Evolutionary conservation across 2,329 filamentous ascomycete genomes (phyloP), one percentile per base, ranked within the genome.

Genomic region (Myrmaecium sp.): DNA sequence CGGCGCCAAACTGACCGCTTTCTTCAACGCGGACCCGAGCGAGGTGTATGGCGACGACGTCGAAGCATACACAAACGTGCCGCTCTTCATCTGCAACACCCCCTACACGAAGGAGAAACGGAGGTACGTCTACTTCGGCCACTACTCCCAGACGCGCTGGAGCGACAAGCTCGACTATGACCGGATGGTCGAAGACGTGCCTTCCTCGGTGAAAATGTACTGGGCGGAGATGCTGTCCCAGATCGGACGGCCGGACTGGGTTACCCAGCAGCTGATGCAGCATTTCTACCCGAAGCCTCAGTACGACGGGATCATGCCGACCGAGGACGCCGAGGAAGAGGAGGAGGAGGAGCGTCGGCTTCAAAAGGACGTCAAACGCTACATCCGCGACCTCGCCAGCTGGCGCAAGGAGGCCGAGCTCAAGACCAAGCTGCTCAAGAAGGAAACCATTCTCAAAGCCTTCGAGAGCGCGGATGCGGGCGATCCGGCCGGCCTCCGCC

Each of bases 1-100:
- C 29, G 58, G 58, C 16, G 57, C 57, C 4, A 61, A 60, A 32
- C 38, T 62, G 6, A 56, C 51, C 1, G 47, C 55, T 1, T 55
- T 61, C 44, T 57, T 57, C 48, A 58, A 58, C 35, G 26, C 30
- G 11, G 33, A 40, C 5, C 38, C 41, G 0, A 38, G 43, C n/a
- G 47, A 51, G 6, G 28, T 33, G 4, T 35, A 34, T 8, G 29
- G 27, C 12, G 35, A 46, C 5, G 33, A 30, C 1, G 41, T 36
- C 5, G 30, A 34, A 2, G 43, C 48, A 4, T 54, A 52, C 31
- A 30, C 40, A n/a, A 35, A 54, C 14, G 47, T 52, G 0, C 57
- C 58, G 0, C 40, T 62, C 25, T 62, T 62, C 38, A 37, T 59
- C 29, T 39, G 30, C 25, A 4, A 12, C 9, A 26, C 18, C 6